These are phyloP conservation scores for Suhomyces sp. DNA, from an alignment of 805 yeast species.

Conservation along the genomic window DNA sequence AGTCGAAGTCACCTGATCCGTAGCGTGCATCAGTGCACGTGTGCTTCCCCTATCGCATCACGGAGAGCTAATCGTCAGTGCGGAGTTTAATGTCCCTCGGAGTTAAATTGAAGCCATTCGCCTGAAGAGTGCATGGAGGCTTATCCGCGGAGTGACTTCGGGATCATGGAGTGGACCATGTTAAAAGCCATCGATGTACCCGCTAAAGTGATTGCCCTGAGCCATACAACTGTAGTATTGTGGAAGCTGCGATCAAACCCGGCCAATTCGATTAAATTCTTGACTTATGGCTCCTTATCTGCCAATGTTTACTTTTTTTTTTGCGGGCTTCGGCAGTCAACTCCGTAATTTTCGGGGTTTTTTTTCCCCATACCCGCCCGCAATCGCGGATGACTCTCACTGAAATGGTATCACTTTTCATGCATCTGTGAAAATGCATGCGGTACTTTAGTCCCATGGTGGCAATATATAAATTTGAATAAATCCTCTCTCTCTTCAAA, in stretches of 20 bases:
- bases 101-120: background rate
- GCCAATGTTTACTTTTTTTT: background rate
- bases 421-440: background rate
- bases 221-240: background rate
- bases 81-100: background rate
- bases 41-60: background rate
- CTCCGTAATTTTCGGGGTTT: background rate
- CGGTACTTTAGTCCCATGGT: conserved; percentile 2
- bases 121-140: background rate
- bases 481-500: background rate
- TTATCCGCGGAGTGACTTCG: background rate
- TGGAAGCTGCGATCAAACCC: background rate
- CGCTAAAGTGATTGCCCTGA: background rate
- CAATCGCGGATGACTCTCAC: conserved; percentile 3
- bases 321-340: background rate
- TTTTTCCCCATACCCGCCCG: conserved; percentile 2
- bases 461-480: background rate
- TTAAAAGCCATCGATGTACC: background rate
- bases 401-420: background rate
- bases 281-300: background rate
- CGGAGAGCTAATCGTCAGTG: background rate
- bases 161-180: background rate
- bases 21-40: background rate
- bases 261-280: background rate
- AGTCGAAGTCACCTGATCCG: background rate